Conservation (phyloP, 2,329 filamentous ascomycete genomes). For the Penicillium capsulatum region DNA sequence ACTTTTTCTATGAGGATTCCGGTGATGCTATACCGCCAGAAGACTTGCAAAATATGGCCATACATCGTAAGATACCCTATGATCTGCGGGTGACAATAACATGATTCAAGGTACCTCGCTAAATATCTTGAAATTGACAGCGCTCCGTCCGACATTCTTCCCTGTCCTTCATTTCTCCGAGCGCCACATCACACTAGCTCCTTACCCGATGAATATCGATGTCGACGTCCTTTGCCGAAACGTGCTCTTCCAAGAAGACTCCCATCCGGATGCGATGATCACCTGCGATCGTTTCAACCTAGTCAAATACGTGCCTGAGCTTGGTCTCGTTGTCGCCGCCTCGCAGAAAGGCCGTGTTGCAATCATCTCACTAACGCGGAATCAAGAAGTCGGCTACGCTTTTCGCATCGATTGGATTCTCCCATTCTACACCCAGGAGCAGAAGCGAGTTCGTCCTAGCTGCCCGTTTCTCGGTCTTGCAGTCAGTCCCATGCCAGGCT, state of each 20-base stretch:
- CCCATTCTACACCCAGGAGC: conserved; percentile 51
- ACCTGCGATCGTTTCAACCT: conserved; percentile 54
- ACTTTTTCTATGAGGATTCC: conserved; percentile 8
- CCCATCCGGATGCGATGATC: conserved; percentile 21
- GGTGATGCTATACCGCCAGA: not conserved
- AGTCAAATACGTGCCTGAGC: conserved; percentile 54
- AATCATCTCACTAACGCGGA: conserved; percentile 50
- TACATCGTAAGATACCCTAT: conserved; percentile 15
- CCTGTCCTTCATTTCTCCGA: conserved; percentile 44
- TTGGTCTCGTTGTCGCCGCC: conserved; percentile 56
- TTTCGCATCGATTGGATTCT: conserved; percentile 57
- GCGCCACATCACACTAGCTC: conserved; percentile 36
- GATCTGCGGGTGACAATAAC: not conserved
- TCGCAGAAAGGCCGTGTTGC: conserved; percentile 56
- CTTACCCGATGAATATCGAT: conserved; percentile 29
- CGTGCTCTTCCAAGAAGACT: conserved; percentile 29
- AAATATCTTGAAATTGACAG: conserved; percentile 7
- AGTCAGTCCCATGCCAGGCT: conserved; percentile 54
- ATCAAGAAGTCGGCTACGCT: conserved; percentile 35
- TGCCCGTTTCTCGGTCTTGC: conserved; percentile 53
- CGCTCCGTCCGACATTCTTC: conserved; percentile 27
- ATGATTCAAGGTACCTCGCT: not conserved
- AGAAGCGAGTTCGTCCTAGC: conserved; percentile 40
- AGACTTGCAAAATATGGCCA: conserved; percentile 1
- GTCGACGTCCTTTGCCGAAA: conserved; percentile 31